phyloP scores from a whole-genome alignment of 1,284 basidiomycete species.

The Marasmius tenuissimus region DNA sequence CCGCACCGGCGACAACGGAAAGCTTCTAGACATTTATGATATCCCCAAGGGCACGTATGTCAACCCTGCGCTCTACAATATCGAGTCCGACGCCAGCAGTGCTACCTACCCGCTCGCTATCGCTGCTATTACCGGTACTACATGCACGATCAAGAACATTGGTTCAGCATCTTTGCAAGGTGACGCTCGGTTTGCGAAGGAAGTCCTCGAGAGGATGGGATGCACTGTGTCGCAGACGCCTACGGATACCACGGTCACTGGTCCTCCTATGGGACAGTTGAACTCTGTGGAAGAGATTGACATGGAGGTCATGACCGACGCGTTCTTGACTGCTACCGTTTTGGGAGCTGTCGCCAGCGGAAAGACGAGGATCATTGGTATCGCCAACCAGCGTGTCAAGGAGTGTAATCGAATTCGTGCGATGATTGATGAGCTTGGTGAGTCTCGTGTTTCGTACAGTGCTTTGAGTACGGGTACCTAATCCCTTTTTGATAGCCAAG shows the following conservation, averaged over 20 bases:
- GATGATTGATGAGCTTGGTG: conserved; percentile 94
- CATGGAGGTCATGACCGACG: conserved; percentile 99
- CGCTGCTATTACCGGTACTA: conserved; percentile 94
- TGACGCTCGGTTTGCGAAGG: conserved; percentile 93
- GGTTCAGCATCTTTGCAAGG: conserved; percentile 92
- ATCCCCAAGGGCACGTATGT: conserved; percentile 83
- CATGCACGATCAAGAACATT: conserved; percentile 92
- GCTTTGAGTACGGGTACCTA: background rate
- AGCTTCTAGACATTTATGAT: conserved; percentile 78
- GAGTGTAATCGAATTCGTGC: conserved; percentile 97
- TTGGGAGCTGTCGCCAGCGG: conserved; percentile 84
- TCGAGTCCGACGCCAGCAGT: conserved; percentile 95
- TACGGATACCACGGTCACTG: conserved; percentile 90
- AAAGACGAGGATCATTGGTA: conserved; percentile 86
- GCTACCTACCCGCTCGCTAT: conserved; percentile 98
- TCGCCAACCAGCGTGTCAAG: conserved; percentile 98
- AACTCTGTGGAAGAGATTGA: conserved; percentile 87
- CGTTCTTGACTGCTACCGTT: conserved; percentile 93
- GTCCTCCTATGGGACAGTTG: conserved; percentile 81
- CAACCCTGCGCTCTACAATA: conserved; percentile 82
- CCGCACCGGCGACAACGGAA: conserved; percentile 65
- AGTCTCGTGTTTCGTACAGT: conserved; percentile 21
- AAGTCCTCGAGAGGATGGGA: conserved; percentile 94
- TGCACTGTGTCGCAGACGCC: conserved; percentile 88
- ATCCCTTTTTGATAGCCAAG: conserved; percentile 62